Percentiles rank a stretch among this genome's conserved stretches.
Conservation (phyloP, 495 filamentous ascomycete genomes). For the Penicillium diatomitis region DNA sequence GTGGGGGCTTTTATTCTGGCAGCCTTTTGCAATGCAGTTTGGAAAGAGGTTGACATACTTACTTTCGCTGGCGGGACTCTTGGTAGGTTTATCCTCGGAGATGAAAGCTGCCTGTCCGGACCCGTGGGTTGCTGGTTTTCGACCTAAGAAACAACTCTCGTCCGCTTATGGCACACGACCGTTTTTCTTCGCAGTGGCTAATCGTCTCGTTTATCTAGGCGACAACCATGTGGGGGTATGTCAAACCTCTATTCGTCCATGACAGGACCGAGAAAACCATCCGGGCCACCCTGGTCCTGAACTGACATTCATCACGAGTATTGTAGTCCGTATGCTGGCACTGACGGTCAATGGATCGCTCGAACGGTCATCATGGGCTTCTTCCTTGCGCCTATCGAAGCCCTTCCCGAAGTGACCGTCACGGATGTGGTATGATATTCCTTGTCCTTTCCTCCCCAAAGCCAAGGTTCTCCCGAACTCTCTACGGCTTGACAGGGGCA, state of each 20-base stretch:
- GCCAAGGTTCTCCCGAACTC: no score
- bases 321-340: conserved; percentile 28
- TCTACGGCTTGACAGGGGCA: background rate
- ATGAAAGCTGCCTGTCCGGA: no score
- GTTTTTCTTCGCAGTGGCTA: no score
- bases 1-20: conserved; percentile 60
- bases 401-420: conserved; percentile 50
- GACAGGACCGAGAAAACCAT: background rate
- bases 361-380: conserved; percentile 53
- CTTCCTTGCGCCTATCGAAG: conserved; percentile 57
- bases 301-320: background rate
- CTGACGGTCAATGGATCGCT: conserved; percentile 56
- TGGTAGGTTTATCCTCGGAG: conserved; percentile 19
- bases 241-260: background rate
- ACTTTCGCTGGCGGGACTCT: conserved; percentile 44
- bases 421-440: conserved; percentile 42
- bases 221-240: conserved; percentile 35
- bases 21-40: conserved; percentile 57
- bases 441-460: no score
- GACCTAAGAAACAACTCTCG: no score
- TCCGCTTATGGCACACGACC: no score
- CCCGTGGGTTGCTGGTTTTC: no score
- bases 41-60: conserved; percentile 59
- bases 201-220: conserved; percentile 11
- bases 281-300: no score